Evolutionary conservation across 1,284 basidiomycete genomes (phyloP).

Genomic region (Cystobasidium slooffiae): DNA sequence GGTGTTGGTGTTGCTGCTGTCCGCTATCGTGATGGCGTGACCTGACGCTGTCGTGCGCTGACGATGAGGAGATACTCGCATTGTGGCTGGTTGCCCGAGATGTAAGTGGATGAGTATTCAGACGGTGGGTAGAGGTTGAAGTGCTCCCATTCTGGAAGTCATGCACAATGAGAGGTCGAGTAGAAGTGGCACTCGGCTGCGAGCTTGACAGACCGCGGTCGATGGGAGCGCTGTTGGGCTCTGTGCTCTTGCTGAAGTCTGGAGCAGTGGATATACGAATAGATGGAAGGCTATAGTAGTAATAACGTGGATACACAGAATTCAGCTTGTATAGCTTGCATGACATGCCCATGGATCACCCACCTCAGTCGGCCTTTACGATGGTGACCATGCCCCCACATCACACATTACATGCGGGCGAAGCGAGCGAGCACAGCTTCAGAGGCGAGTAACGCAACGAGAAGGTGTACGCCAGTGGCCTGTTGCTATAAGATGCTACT

Average conservation of each 20-base stretch:
- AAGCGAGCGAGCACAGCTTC: not conserved
- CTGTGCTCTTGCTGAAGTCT: not conserved
- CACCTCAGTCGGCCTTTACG: constrained; percentile 28
- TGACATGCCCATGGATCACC: not conserved
- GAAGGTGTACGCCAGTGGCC: too few relatives aligned
- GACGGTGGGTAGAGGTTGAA: not conserved
- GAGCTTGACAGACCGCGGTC: constrained; percentile 9
- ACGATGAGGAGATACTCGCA: constrained; percentile 2
- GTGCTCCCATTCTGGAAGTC: not conserved
- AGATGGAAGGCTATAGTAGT: constrained; percentile 32
- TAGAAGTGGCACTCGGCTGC: not conserved
- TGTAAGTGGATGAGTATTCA: not conserved
- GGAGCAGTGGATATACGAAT: constrained; percentile 35
- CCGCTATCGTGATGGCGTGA: not conserved
- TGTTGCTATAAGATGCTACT: too few relatives aligned
- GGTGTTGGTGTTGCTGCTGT: not conserved
- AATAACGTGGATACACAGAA: not conserved
- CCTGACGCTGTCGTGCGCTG: constrained; percentile 6
- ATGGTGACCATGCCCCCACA: constrained; percentile 26
- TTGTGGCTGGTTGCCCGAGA: not conserved
- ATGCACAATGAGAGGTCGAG: not conserved
- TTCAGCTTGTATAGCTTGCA: not conserved
- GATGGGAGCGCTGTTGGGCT: constrained; percentile 4
- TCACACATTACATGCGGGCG: not conserved
- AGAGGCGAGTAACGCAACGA: too few relatives aligned